Conservation (phyloP, 495 filamentous ascomycete species). For the Polyplosphaeria fusca region DNA sequence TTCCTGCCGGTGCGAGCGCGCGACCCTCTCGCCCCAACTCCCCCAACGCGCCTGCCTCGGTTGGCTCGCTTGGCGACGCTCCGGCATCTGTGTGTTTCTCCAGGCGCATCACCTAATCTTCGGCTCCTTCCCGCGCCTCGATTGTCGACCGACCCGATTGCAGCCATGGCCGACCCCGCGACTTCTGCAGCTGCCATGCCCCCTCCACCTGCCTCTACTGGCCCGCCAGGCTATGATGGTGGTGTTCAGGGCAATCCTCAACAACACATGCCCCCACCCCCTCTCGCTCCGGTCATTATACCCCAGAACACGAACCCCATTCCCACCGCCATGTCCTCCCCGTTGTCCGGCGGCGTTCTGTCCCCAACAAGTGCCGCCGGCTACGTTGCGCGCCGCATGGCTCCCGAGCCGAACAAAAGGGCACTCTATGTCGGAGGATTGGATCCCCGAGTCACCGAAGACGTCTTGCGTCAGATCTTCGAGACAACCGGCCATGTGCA, state of each 20-base stretch:
- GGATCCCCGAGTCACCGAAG: slow-evolving; percentile 93
- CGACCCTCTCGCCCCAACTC: not conserved
- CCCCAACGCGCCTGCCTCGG: slow-evolving; percentile 8
- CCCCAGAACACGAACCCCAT: slow-evolving; percentile 97
- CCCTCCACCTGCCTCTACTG: slow-evolving; percentile 36
- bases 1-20: slow-evolving; percentile 13
- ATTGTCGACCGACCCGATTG: slow-evolving; percentile 1
- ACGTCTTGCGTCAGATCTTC: slow-evolving; percentile 95
- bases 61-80: not conserved
- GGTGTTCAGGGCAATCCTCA: slow-evolving; percentile 33
- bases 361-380: slow-evolving; percentile 53
- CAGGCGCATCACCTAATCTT: not conserved
- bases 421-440: slow-evolving; percentile 95
- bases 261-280: slow-evolving; percentile 86
- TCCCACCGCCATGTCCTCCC: slow-evolving; percentile 73
- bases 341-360: slow-evolving; percentile 58
- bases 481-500: slow-evolving; percentile 98
- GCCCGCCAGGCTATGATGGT: slow-evolving; percentile 39
- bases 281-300: slow-evolving; percentile 82
- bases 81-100: not conserved
- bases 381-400: slow-evolving; percentile 64
- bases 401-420: slow-evolving; percentile 97
- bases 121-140: slow-evolving; percentile 3
- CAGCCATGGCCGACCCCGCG: slow-evolving; percentile 28
- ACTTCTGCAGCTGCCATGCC: slow-evolving; percentile 24